Conservation (phyloP, 257 asterid genomes). For the Capsicum rhomboideum region DNA sequence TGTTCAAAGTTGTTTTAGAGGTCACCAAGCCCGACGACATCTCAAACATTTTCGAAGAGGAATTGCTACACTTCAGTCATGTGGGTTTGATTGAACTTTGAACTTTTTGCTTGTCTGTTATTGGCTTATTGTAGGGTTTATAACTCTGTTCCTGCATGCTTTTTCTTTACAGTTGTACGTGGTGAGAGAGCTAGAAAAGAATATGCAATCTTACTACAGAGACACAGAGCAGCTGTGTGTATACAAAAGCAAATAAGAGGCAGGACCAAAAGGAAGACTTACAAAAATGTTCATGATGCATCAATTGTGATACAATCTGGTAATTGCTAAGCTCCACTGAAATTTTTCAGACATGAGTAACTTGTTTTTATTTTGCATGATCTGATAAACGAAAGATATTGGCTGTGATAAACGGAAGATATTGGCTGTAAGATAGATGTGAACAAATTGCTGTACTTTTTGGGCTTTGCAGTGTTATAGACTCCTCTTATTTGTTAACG, state of each 20-base stretch:
- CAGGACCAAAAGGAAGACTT: constrained; percentile 37
- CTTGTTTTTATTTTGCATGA: neutral
- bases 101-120: neutral
- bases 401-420: neutral
- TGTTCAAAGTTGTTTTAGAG: constrained; percentile 97
- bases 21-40: constrained; percentile 78
- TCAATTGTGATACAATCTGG: constrained; percentile 84
- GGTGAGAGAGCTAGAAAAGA: constrained; percentile 79
- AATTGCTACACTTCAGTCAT: constrained; percentile 70
- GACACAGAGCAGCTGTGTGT: constrained; percentile 71
- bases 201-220: constrained; percentile 41
- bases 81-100: constrained; percentile 22
- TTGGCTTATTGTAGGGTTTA: neutral
- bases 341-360: neutral
- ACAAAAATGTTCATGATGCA: constrained; percentile 37
- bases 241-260: constrained; percentile 73
- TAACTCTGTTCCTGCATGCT: constrained; percentile 8
- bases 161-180: constrained; percentile 57
- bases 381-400: neutral
- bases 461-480: neutral
- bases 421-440: neutral
- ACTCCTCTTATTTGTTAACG: neutral
- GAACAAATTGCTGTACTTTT: neutral
- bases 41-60: constrained; percentile 50
- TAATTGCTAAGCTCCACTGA: constrained; percentile 14